A percentile compares a stretch with the other conserved stretches of the same genome.
These are phyloP conservation scores for Neostapfia colusana DNA, from an alignment of 176 grass and related monocot genomes.

Conservation along the genomic window DNA sequence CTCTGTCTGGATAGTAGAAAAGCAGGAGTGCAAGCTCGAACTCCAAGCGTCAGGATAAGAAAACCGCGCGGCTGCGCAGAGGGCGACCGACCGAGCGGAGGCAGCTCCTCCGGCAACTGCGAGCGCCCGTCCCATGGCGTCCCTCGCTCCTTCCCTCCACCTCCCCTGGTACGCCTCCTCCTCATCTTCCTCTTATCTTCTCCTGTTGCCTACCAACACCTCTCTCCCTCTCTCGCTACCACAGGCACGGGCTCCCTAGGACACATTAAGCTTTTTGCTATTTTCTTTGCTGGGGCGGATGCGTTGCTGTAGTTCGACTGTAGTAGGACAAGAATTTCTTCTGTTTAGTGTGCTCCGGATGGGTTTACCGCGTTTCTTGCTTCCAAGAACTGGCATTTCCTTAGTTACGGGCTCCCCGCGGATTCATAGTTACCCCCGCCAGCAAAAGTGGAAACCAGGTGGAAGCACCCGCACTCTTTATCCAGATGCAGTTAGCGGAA, in stretches of 20 bases:
- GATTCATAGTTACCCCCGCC: not conserved
- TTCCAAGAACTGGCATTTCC: slow-evolving; percentile 14
- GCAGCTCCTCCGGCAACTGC: slow-evolving; percentile 23
- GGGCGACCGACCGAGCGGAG: slow-evolving; percentile 38
- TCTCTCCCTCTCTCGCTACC: not conserved
- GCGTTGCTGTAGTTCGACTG: not conserved
- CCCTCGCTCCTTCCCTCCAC: slow-evolving; percentile 55
- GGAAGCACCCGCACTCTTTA: not conserved
- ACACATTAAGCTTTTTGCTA: not conserved
- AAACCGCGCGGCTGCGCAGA: too few species aligned
- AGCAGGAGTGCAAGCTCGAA: not conserved
- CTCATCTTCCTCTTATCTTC: not conserved
- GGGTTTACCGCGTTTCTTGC: not conserved
- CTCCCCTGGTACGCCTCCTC: slow-evolving; percentile 42
- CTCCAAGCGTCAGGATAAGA: slow-evolving; percentile 33
- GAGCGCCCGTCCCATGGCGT: slow-evolving; percentile 50
- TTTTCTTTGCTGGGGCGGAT: not conserved
- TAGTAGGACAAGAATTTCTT: not conserved
- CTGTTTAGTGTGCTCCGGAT: not conserved
- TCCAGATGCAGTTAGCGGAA: slow-evolving; percentile 11
- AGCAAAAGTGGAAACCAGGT: not conserved
- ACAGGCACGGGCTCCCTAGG: not conserved
- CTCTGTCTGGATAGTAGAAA: slow-evolving; percentile 25
- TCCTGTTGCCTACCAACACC: not conserved
- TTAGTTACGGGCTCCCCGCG: not conserved